Evolutionary conservation across 2,329 filamentous ascomycete species (phyloP), one percentile per base, ranked within the genome.

Genomic region (Zelopaecilomyces penicillatus): DNA sequence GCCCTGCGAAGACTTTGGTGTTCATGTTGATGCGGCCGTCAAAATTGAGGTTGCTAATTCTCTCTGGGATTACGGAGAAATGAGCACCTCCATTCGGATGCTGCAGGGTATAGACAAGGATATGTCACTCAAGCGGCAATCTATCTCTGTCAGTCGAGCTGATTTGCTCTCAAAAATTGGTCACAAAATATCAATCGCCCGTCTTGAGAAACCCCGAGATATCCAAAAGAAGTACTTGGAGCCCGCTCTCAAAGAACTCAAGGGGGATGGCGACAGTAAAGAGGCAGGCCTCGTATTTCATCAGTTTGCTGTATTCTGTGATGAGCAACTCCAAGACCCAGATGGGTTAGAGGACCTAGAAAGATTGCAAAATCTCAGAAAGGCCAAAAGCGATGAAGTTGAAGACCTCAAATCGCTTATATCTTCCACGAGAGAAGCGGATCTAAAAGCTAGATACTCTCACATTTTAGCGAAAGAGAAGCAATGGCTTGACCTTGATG

Each of bases 261-360:
- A 80, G 54, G 82, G 81, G 2, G 75, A 77, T 38, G 75, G 67
- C 5, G 74, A 81, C 43, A 85, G 85, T 1, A 72, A 76, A 37
- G 86, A 91, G 48, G 86, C 90, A 2, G 89, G 90, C 1, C 77
- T 87, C 52, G 93, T 97, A 1, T 96, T 89, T 57, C 89, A 96
- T 60, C 87, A 95, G 56, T 97, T 97, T 62, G 93, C 94, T 28
- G 78, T 82, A 42, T 98, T 98, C 61, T 98, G 94, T 57, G 91
- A 98, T 60, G 82, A 89, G 57, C 93, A 98, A 61, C 72, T 98
- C 7, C 86, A 95, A 56, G 91, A 91, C 57, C 78, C 84, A 1
- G 88, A 95, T 54, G 81, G 83, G 31, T 68, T 90, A 2, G 88
- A 95, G 61, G 93, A 98, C 56, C 78, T 95, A 48, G 78, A 80